Percentiles rank a stretch among this genome's conserved stretches.
Conservation (phyloP, 2,329 filamentous ascomycete genomes). For the Plenodomus lindquistii region DNA sequence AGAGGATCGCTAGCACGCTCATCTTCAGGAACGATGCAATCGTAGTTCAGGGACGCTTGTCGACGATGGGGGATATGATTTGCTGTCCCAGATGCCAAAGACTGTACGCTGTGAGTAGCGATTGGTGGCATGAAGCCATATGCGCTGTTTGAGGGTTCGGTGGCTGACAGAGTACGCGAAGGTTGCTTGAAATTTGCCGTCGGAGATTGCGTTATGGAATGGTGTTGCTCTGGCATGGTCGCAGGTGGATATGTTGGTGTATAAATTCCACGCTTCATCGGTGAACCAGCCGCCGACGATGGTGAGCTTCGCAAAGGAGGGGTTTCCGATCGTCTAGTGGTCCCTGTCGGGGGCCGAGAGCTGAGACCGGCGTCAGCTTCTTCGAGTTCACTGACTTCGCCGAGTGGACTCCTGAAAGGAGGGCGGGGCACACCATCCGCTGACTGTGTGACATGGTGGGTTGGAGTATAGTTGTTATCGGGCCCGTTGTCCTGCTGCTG, state of each 20-base stretch:
- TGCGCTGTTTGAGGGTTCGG: slow-evolving; percentile 60
- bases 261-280: slow-evolving; percentile 43
- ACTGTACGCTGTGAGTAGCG: slow-evolving; percentile 37
- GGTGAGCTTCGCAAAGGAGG: slow-evolving; percentile 39
- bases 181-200: slow-evolving; percentile 57
- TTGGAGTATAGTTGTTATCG: slow-evolving; percentile 11
- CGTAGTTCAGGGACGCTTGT: slow-evolving; percentile 54
- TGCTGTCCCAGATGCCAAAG: slow-evolving; percentile 6
- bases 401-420: slow-evolving; percentile 34
- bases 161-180: slow-evolving; percentile 41
- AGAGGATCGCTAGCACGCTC: slow-evolving; percentile 71
- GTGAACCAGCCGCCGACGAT: slow-evolving; percentile 45
- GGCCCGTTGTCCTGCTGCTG: slow-evolving; percentile 31
- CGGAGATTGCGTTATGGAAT: slow-evolving; percentile 64
- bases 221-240: slow-evolving; percentile 25
- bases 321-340: slow-evolving; percentile 32
- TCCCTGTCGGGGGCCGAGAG: slow-evolving; percentile 18
- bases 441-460: slow-evolving; percentile 35
- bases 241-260: slow-evolving; percentile 56
- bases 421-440: slow-evolving; percentile 28
- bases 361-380: slow-evolving; percentile 26
- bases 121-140: slow-evolving; percentile 52
- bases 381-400: slow-evolving; percentile 40
- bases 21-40: slow-evolving; percentile 61
- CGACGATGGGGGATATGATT: slow-evolving; percentile 40